Conservation (phyloP, 1,139 yeast genomes). For the Geotrichum reessii region DNA sequence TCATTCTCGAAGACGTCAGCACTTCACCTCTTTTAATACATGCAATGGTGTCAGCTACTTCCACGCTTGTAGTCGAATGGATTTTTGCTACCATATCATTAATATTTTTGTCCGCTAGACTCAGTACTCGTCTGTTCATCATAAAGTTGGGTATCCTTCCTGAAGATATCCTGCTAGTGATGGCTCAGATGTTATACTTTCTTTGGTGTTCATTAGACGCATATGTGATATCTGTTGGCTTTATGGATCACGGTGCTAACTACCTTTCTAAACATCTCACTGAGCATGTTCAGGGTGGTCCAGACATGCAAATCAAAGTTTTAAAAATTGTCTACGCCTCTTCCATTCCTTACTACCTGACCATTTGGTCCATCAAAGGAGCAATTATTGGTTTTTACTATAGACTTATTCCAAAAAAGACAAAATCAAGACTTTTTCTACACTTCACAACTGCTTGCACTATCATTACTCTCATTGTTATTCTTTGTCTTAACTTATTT, state of each 20-base stretch:
- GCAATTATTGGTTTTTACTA: slow-evolving; percentile 31
- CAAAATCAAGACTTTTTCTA: slow-evolving; percentile 26
- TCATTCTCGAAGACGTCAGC: not conserved
- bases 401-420: slow-evolving; percentile 29
- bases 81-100: slow-evolving; percentile 24
- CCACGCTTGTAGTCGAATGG: slow-evolving; percentile 26
- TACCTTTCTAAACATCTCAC: slow-evolving; percentile 25
- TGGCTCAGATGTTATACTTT: slow-evolving; percentile 29
- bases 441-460: slow-evolving; percentile 23
- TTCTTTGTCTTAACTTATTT: slow-evolving; percentile 27
- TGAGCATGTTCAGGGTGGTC: slow-evolving; percentile 23
- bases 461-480: slow-evolving; percentile 21
- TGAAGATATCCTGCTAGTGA: slow-evolving; percentile 28
- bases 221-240: slow-evolving; percentile 27
- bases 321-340: slow-evolving; percentile 31
- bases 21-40: not conserved
- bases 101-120: slow-evolving; percentile 23
- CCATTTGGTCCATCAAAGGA: slow-evolving; percentile 31
- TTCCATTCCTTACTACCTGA: slow-evolving; percentile 30
- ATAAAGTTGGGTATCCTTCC: slow-evolving; percentile 29
- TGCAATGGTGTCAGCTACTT: slow-evolving; percentile 10
- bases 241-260: slow-evolving; percentile 29
- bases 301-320: slow-evolving; percentile 21
- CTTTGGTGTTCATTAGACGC: slow-evolving; percentile 31
- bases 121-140: slow-evolving; percentile 26